Base-by-base conservation (phyloP, 352 stramenopile genomes). In the Globisporangium cederbergense region DNA sequence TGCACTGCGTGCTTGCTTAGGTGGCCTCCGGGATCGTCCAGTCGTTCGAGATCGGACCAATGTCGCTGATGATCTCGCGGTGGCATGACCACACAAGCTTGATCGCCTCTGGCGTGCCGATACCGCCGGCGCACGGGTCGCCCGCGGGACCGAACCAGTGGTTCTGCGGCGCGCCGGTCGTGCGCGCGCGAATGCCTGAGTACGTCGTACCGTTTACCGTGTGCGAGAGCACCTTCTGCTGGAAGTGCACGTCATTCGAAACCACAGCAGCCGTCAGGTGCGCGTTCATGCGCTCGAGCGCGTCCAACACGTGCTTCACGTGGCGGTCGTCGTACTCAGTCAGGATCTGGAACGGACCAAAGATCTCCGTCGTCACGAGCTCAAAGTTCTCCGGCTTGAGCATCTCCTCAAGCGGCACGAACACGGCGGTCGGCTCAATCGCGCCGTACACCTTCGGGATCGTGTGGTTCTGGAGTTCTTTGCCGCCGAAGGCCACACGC, bases 151-250 rank as follows among this genome's bases (percentile, higher is more conserved):
- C 97, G 77, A 99, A 97, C 93, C 93, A 98, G 86, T 96, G 95
- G 90, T 97, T 98, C 76, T 97, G 88, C 5, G 93, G 93, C 18
- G 94, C 94, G 57, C 96, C 96, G 2, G 97, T 99, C 8, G 97
- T 99, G 65, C 97, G 86, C 13, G 97, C 97, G 52, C 97, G 88
- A 56, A 97, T 96, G 54, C 97, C 97, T 58, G 81, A 91, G 85
- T 99, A 99, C 2, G 97, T 99, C 43, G 97, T 99, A 60, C 97
- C 97, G 77, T 99, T 99, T n/a, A 99, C 97, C n/a, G 97, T 98
- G 74, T 97, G 80, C 30, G 90, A 88, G 14, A 99, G 83, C 54
- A 99, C 89, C 49, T 97, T 86, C 57, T 97, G 85, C 68, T 93
- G 81, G 75, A 99, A 99, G 49, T 86, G 70, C 38, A 88, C 70